Evolutionary conservation across 495 filamentous ascomycete species (phyloP).

Genomic region (Neurospora tetraspora): DNA sequence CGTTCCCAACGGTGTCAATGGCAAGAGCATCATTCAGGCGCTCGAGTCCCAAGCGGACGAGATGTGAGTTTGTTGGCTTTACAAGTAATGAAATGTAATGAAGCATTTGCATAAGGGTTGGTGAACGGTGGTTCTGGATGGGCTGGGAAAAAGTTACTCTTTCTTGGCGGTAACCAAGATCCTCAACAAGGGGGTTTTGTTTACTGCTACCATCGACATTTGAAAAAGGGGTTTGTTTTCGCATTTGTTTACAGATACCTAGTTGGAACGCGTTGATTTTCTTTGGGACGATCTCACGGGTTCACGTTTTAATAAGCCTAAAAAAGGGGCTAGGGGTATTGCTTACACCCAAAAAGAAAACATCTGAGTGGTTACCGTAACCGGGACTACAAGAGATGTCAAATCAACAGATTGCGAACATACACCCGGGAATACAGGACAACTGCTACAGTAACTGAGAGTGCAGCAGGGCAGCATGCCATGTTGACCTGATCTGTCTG

Average conservation of each 20-base stretch:
- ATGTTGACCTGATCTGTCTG: neutral
- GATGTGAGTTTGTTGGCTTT: conserved; percentile 36
- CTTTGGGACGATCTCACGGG: neutral
- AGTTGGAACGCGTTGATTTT: neutral
- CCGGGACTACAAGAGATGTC: neutral
- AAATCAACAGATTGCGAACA: neutral
- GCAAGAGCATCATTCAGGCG: conserved; percentile 25
- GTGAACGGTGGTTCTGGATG: neutral
- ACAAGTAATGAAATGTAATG: neutral
- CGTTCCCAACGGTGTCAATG: conserved; percentile 5
- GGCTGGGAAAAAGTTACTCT: neutral
- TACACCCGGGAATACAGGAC: neutral
- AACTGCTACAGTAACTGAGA: neutral
- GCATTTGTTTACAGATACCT: neutral
- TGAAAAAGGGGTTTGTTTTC: neutral
- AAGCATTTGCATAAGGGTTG: neutral
- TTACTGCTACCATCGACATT: conserved; percentile 3
- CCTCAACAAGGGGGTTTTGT: neutral
- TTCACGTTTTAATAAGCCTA: neutral
- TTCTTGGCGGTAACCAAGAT: neutral
- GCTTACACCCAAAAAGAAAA: neutral
- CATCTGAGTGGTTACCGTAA: neutral
- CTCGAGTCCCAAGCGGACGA: conserved; percentile 39
- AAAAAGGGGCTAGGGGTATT: neutral
- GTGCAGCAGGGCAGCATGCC: neutral